Evolutionary conservation across 108 stramenopile genomes (phyloP).

Genomic region (Discostella pseudostelligera): DNA sequence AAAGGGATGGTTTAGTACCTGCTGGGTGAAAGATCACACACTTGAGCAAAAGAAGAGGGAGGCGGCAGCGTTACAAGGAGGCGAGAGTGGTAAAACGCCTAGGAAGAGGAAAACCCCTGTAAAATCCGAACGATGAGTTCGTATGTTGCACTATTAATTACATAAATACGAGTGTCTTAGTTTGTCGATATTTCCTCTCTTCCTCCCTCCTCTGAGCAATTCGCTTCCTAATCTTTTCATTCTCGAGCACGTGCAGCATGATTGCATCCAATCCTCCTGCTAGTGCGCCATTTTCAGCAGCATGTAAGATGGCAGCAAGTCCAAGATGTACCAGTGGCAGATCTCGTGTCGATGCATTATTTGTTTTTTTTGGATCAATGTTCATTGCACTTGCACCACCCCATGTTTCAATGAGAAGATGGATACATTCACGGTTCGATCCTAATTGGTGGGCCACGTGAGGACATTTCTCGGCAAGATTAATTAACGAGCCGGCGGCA

Average conservation of each 20-base stretch:
- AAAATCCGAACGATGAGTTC: background rate
- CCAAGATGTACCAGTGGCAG: slow-evolving; percentile 48
- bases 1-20: slow-evolving; percentile 56
- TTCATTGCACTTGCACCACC: slow-evolving; percentile 41
- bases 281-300: slow-evolving; percentile 29
- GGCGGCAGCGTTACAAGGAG: background rate
- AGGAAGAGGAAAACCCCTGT: background rate
- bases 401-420: slow-evolving; percentile 52
- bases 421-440: slow-evolving; percentile 30
- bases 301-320: slow-evolving; percentile 47
- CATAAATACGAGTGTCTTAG: background rate
- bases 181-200: slow-evolving; percentile 26
- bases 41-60: slow-evolving; percentile 13
- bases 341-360: slow-evolving; percentile 12
- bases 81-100: background rate
- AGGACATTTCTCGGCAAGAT: slow-evolving; percentile 57
- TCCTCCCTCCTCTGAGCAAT: slow-evolving; percentile 46
- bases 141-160: too few relatives aligned
- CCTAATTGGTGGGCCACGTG: slow-evolving; percentile 37
- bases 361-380: slow-evolving; percentile 13
- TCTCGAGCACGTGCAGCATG: slow-evolving; percentile 38
- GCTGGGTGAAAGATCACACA: slow-evolving; percentile 64
- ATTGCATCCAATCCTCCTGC: slow-evolving; percentile 40
- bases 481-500: slow-evolving; percentile 50
- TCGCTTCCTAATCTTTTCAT: slow-evolving; percentile 40